A percentile compares a stretch with the other conserved stretches of the same genome.
phyloP scores from a whole-genome alignment of 192 early-diverging fungal genomes.

The Gonapodya prolifera region DNA sequence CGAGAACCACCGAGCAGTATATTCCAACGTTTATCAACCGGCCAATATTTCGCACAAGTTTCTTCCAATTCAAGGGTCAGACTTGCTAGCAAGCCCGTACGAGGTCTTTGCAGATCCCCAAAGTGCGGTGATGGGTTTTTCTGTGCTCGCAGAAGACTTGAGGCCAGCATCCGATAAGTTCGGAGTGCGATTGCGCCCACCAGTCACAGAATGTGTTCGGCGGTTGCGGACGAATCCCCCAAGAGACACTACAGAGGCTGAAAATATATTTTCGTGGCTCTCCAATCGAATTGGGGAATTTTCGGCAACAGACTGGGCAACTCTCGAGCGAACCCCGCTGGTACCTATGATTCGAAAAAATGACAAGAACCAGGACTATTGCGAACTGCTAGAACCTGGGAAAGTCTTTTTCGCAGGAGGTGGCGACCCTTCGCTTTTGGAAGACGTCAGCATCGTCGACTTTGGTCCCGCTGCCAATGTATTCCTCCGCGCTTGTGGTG shows the following conservation, averaged over 20 bases:
- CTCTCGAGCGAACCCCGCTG: background rate
- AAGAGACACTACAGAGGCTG: slow-evolving; percentile 23
- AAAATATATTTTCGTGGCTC: slow-evolving; percentile 52
- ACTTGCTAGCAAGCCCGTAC: slow-evolving; percentile 32
- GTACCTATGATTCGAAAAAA: background rate
- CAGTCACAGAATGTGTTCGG: slow-evolving; percentile 18
- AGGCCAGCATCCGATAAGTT: slow-evolving; percentile 39
- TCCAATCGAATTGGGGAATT: slow-evolving; percentile 19
- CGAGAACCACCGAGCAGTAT: slow-evolving; percentile 47
- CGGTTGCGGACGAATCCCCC: slow-evolving; percentile 20
- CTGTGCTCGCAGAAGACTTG: slow-evolving; percentile 42
- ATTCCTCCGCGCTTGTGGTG: slow-evolving; percentile 73
- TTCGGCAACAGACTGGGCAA: background rate
- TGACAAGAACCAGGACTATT: background rate
- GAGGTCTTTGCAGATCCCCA: slow-evolving; percentile 52
- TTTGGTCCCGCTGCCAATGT: slow-evolving; percentile 60
- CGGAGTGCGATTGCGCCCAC: slow-evolving; percentile 49
- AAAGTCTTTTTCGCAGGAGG: background rate
- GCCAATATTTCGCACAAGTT: slow-evolving; percentile 34
- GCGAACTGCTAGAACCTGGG: background rate
- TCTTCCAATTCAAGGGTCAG: slow-evolving; percentile 29
- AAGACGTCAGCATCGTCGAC: slow-evolving; percentile 34
- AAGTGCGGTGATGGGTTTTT: slow-evolving; percentile 50
- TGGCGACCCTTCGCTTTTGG: background rate
- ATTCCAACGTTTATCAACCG: slow-evolving; percentile 35